Percentiles rank a stretch among this genome's conserved stretches.
Conservation (phyloP, 2,329 filamentous ascomycete genomes). For the Phialophora chinensis region DNA sequence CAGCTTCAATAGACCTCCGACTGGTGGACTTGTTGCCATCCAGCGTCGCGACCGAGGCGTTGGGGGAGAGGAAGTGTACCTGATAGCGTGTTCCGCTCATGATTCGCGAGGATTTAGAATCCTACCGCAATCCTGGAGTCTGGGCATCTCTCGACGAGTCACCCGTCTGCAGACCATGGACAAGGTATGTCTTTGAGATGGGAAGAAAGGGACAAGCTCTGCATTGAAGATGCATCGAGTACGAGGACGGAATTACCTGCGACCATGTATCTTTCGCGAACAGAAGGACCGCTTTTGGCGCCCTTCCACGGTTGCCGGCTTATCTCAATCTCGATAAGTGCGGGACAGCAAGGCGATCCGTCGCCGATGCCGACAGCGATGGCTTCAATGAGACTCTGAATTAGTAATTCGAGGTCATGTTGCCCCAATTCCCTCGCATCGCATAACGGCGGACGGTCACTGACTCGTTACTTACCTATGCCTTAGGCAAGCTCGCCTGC, state of each 20-base stretch:
- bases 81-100: constrained; percentile 11
- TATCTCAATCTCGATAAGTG: not conserved
- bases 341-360: not conserved
- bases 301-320: not conserved
- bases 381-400: too few relatives aligned
- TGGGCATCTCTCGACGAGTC: not conserved
- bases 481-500: too few relatives aligned
- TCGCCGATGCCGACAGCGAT: too few relatives aligned
- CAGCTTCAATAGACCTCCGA: constrained; percentile 3
- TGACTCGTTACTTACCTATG: too few relatives aligned
- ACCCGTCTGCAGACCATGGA: not conserved
- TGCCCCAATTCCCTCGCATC: too few relatives aligned
- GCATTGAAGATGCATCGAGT: too few relatives aligned
- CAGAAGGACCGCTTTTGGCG: not conserved
- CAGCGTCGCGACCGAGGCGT: not conserved
- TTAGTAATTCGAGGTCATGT: too few relatives aligned
- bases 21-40: constrained; percentile 2
- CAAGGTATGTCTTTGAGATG: too few relatives aligned
- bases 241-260: not conserved
- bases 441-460: too few relatives aligned
- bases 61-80: constrained; percentile 4
- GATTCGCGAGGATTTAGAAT: not conserved
- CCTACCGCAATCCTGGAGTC: not conserved
- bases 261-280: too few relatives aligned
- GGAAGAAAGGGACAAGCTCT: too few relatives aligned